Conservation (phyloP, 257 asterid species). For the Pogostemon cablin region DNA sequence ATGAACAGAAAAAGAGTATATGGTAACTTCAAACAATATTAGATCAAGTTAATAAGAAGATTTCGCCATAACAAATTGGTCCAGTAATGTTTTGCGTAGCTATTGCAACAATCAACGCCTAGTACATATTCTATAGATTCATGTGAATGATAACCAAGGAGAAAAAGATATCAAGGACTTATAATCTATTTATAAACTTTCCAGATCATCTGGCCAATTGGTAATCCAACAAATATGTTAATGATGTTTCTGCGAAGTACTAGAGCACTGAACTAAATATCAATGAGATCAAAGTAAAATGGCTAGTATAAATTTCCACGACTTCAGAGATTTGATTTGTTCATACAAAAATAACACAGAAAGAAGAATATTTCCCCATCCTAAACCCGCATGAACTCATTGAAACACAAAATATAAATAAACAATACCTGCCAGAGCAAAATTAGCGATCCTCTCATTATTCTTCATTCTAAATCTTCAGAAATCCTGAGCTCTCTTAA, state of each 20-base stretch:
- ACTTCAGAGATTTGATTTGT: conserved; percentile 5
- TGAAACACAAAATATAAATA: conserved; percentile 1
- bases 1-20: conserved; percentile 6
- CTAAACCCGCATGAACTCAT: conserved; percentile 22
- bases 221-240: not conserved
- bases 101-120: conserved; percentile 18
- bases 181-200: not conserved
- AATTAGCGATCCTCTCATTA: conserved; percentile 54
- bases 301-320: not conserved
- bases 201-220: conserved; percentile 19
- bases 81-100: not conserved
- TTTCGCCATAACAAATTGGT: not conserved
- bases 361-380: not conserved
- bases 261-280: conserved; percentile 4
- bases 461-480: conserved; percentile 50
- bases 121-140: not conserved
- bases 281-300: not conserved
- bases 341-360: not conserved
- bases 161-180: not conserved
- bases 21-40: not conserved
- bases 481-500: conserved; percentile 27
- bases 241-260: not conserved
- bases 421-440: conserved; percentile 62
- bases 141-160: not conserved
- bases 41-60: not conserved